These are phyloP conservation scores for Pterulicium gracile DNA, from an alignment of 1,284 basidiomycete species.

Conservation along the genomic window DNA sequence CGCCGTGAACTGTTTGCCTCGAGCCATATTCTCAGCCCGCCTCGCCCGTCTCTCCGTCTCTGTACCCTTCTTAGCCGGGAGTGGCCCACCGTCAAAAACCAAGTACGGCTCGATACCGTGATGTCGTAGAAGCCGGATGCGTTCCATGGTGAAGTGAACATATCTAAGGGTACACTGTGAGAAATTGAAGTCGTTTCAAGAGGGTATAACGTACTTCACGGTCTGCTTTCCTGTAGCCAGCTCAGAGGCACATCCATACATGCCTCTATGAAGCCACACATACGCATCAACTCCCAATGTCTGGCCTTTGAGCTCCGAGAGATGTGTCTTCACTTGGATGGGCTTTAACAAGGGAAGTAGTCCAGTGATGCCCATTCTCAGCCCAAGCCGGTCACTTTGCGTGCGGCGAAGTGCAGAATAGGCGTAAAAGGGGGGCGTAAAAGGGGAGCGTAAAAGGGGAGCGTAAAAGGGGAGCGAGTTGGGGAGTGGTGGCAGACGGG, in stretches of 20 bases:
- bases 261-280: conserved; percentile 96
- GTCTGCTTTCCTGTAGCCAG: conserved; percentile 80
- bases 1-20: conserved; percentile 62
- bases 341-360: conserved; percentile 88
- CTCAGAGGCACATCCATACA: conserved; percentile 87
- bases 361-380: conserved; percentile 98
- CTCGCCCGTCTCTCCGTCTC: conserved; percentile 73
- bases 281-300: conserved; percentile 83
- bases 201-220: conserved; percentile 49
- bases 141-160: conserved; percentile 93
- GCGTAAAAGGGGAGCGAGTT: too few species aligned
- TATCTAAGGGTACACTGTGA: conserved; percentile 45
- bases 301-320: conserved; percentile 76
- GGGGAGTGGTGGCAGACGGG: too few species aligned
- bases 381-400: too few species aligned
- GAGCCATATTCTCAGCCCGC: conserved; percentile 55
- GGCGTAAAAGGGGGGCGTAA: too few species aligned
- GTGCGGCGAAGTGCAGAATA: too few species aligned
- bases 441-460: too few species aligned
- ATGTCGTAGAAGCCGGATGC: conserved; percentile 79
- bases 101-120: conserved; percentile 83
- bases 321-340: conserved; percentile 68
- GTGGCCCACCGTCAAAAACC: conserved; percentile 93
- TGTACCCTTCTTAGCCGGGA: conserved; percentile 90
- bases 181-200: not conserved